Evolutionary conservation across 352 stramenopile genomes (phyloP).

Genomic region (Phytopythium litorale): DNA sequence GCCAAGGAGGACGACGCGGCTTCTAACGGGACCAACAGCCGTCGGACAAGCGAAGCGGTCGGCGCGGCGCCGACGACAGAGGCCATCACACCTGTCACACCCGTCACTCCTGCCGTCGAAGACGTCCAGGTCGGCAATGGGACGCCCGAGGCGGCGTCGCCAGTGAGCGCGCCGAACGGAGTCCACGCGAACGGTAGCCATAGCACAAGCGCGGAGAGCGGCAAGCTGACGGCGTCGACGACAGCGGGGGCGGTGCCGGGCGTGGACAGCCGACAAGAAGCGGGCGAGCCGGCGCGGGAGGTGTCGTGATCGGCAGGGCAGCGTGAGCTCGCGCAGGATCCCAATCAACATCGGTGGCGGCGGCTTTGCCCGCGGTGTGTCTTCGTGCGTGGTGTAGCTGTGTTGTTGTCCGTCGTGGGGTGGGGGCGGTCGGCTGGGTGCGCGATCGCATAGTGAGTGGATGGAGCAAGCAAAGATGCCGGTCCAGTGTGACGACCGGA

Average conservation of each 20-base stretch:
- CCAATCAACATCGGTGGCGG: not conserved
- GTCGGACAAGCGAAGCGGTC: conserved; percentile 12
- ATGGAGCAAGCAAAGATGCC: not conserved
- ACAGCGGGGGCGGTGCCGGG: conserved; percentile 11
- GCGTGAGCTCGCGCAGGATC: not conserved
- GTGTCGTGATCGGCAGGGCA: conserved; percentile 8
- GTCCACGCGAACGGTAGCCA: conserved; percentile 9
- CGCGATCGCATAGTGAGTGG: not conserved
- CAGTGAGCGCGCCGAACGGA: conserved; percentile 3
- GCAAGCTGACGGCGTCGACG: conserved; percentile 12
- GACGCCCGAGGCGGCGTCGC: conserved; percentile 4
- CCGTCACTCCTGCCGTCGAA: conserved; percentile 14
- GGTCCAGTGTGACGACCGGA: not conserved
- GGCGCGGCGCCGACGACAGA: conserved; percentile 19
- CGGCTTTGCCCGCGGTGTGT: not conserved
- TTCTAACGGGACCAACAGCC: not conserved
- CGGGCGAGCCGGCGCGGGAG: conserved; percentile 43
- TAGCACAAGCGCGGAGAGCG: conserved; percentile 16
- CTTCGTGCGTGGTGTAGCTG: not conserved
- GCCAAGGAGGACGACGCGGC: conserved; percentile 28
- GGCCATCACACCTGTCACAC: conserved; percentile 30
- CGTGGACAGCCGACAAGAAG: conserved; percentile 32
- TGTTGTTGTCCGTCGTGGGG: not conserved
- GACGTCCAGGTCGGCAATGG: not conserved
- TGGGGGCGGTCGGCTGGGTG: not conserved